Evolutionary conservation across 2,329 filamentous ascomycete genomes (phyloP).

Genomic region (Aspergillus proliferans): DNA sequence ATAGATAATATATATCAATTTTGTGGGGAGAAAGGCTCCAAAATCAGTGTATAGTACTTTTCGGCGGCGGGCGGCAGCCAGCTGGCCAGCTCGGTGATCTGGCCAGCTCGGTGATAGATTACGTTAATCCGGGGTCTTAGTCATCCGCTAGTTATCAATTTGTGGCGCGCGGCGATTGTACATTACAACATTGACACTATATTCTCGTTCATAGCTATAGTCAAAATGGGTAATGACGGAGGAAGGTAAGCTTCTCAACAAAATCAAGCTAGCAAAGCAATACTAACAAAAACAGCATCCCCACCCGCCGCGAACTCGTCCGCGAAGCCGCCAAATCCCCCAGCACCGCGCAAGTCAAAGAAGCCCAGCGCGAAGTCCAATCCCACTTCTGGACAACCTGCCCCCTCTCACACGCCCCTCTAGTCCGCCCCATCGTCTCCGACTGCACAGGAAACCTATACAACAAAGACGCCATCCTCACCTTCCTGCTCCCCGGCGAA

Average conservation of each 20-base stretch:
- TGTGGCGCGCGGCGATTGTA: slow-evolving; percentile 11
- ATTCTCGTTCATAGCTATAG: slow-evolving; percentile 1
- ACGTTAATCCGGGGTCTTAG: slow-evolving; percentile 27
- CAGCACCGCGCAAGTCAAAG: slow-evolving; percentile 81
- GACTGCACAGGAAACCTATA: slow-evolving; percentile 80
- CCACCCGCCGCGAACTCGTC: slow-evolving; percentile 90
- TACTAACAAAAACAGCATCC: slow-evolving; percentile 55
- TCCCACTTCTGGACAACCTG: slow-evolving; percentile 82
- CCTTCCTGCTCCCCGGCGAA: slow-evolving; percentile 55
- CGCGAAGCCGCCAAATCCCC: slow-evolving; percentile 81
- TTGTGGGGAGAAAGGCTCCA: too few species aligned
- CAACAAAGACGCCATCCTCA: slow-evolving; percentile 86
- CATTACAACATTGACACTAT: slow-evolving; percentile 1
- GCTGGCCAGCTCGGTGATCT: too few species aligned
- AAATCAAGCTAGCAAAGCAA: slow-evolving; percentile 2
- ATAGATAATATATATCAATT: too few species aligned
- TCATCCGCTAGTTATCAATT: slow-evolving; percentile 22
- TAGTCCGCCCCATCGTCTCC: slow-evolving; percentile 72
- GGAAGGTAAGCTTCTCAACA: slow-evolving; percentile 53
- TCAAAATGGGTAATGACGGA: slow-evolving; percentile 89
- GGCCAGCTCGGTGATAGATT: too few species aligned
- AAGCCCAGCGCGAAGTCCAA: slow-evolving; percentile 76
- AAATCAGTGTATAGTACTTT: too few species aligned
- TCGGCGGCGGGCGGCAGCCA: too few species aligned
- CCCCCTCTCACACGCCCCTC: slow-evolving; percentile 71